Base-by-base conservation (phyloP, 805 yeast species). In the Lachancea waltii region DNA sequence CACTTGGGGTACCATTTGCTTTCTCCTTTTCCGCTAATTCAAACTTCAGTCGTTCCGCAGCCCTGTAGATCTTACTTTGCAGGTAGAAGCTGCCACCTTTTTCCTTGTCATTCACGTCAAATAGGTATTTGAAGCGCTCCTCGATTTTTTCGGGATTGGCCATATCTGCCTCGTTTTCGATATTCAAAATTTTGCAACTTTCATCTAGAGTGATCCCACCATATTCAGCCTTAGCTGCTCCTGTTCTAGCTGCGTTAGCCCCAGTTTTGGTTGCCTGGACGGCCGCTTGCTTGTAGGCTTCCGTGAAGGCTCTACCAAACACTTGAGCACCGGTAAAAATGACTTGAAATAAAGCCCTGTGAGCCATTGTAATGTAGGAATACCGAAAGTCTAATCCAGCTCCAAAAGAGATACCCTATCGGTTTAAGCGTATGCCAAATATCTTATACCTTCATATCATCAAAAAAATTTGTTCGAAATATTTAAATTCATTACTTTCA, bases 211-310 rank as follows among this genome's bases (percentile, higher is more conserved):
- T 69, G 33, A 92, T 77, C 25, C 95, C 97, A 44, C 85, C 77
- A 21, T 74, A 67, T 37, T 74, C 71, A 15, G 67, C 62, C 20
- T 54, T 54, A 2, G 57, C 53, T 21, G 61, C 62, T 19, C 61
- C 55, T n/a, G 73, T 61, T 56, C 68, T 63, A 32, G 65, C 63
- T 16, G 60, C 58, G 29, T 69, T 65, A 5, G 78, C 72, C 15
- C 82, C 69, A 49, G 77, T 77, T 20, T 85, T 74, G 2, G 90
- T 86, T n/a, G 95, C 79, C 38, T 89, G 89, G 36, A 90, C 85
- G 13, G 97, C 96, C 2, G 95, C 95, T 65, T 92, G 97, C 54
- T 81, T 83, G 70, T 90, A 92, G 0, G 98, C 97, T 60, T 87
- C 95, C n/a, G 86, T 73, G 60, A 92, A 92, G 0, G 98, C 98